These are phyloP conservation scores for Cynanchum wilfordii DNA, from an alignment of 257 asterid species.

Conservation along the genomic window DNA sequence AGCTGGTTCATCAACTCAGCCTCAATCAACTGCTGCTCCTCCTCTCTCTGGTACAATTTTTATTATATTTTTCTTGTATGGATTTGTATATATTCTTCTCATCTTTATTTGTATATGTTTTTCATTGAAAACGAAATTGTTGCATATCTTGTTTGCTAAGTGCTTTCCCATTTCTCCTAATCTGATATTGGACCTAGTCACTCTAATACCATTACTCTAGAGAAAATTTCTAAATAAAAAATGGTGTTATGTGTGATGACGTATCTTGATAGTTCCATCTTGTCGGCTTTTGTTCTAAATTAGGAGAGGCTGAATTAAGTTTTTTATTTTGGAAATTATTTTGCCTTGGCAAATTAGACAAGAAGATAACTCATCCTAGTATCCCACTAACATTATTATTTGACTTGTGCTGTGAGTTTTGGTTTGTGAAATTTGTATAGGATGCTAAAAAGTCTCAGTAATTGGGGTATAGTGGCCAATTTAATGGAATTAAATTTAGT, in stretches of 20 bases:
- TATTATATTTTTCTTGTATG: background rate
- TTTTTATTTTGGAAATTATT: no score
- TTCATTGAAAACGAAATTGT: background rate
- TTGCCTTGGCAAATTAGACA: background rate
- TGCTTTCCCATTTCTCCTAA: constrained; percentile 1
- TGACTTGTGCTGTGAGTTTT: background rate
- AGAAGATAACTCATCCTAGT: background rate
- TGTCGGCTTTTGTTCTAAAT: background rate
- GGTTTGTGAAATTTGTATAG: background rate
- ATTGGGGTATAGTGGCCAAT: background rate
- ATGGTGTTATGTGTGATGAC: no score
- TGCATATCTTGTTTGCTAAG: constrained; percentile 4
- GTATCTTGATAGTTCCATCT: background rate
- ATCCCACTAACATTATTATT: background rate
- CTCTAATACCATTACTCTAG: background rate
- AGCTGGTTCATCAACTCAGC: constrained; percentile 41
- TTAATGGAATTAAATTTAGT: constrained; percentile 10
- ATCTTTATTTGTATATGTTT: background rate
- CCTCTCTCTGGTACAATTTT: constrained; percentile 40
- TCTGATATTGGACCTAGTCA: constrained; percentile 1
- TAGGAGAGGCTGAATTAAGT: background rate
- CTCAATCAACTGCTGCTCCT: constrained; percentile 43
- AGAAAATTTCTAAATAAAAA: background rate
- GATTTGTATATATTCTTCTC: background rate
- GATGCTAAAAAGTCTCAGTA: background rate